Base-by-base conservation (phyloP, 192 early-diverging fungal species). In the Linnemannia elongata region DNA sequence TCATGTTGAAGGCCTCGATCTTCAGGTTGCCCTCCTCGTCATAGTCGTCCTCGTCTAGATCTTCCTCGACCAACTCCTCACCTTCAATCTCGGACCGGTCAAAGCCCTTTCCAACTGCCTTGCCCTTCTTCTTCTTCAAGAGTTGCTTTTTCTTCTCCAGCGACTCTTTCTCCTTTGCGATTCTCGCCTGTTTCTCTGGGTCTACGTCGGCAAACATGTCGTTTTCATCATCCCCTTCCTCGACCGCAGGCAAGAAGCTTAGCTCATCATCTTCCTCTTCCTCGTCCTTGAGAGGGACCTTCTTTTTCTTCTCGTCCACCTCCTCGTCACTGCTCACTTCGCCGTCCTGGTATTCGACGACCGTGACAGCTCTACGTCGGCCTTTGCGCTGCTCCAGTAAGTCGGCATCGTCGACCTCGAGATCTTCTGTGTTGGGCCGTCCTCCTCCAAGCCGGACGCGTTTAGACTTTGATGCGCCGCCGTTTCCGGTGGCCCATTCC, bases 1-100 rank as follows among this genome's bases (percentile, higher is more conserved):
- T 90, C 94, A 97, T 96, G 74, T 95, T 93, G 75, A 96, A 96
- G 1, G 94, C 94, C 76, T 94, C 92, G 20, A 96, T 88, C 72
- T 91, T 90, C 15, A 91, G 89, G 79, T 94, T 92, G 9, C 92
- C 93, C 45, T 93, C 89, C 39, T 91, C 91, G 24, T 94, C 93
- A 81, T 89, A 90, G 22, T 91, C 89, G 2, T 90, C 89, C n/a
- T 92, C 88, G 55, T 84, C 82, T 17, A 81, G 49, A 54, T 91
- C 90, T 1, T 75, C 81, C n/a, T 89, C 91, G 42, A 82, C 68
- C 68, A 92, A 81, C 33, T 92, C 91, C 75, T 94, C 91, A 7
- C 92, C 93, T 36, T 91, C 87, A 54, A 94, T 90, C 38, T 93
- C 90, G 6, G 82, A 86, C 22, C 74, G 75, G 35, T 85, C 63